Base-by-base conservation (phyloP, 805 yeast species). In the Metschnikowia kofuensis region DNA sequence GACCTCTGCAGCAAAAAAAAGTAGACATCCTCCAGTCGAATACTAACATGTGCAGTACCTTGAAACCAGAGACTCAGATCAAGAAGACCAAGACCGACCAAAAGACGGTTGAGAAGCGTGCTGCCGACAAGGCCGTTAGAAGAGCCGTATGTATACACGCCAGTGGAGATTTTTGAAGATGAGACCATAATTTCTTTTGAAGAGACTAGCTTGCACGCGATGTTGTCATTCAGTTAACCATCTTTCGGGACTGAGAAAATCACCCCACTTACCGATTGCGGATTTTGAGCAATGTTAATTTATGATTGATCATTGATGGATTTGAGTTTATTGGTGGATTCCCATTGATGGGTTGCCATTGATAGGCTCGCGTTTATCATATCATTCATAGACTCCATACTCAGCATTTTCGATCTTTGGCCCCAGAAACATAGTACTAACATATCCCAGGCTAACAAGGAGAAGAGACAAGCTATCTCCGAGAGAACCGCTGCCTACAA, bases 401-500 rank as follows among this genome's bases (percentile, higher is more conserved):
- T 21, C 21, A 21, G 2, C 21, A 21, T 21, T 21, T 21, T 21
- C 21, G 21, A 21, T 21, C 21, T 21, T 21, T 21, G 21, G 21
- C 21, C 21, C 4, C 21, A 21, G 2, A 21, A 21, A 21, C 21
- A 21, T 4, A 21, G 21, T 48, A 44, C 44, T 44, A 46, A 51
- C 58, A 51, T 48, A 44, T n/a, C 3, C 32, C 59, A 73, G 78
- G 66, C 75, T 53, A 62, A 59, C 68, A 62, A 71, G 67, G 77
- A 72, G 66, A 73, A 72, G 68, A 70, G 87, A 79, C 76, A 84
- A 70, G 85, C 83, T 67, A 82, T 86, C 77, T 86, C 85, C 76
- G 86, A 88, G 75, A 88, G 97, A 85, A 89, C 96, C 70, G 96
- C 94, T 80, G 89, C 90, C 79, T 90, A 91, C 90, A 85, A 85